Base-by-base conservation (phyloP, 768 basidiomycete species). In the Podaxis sp. region DNA sequence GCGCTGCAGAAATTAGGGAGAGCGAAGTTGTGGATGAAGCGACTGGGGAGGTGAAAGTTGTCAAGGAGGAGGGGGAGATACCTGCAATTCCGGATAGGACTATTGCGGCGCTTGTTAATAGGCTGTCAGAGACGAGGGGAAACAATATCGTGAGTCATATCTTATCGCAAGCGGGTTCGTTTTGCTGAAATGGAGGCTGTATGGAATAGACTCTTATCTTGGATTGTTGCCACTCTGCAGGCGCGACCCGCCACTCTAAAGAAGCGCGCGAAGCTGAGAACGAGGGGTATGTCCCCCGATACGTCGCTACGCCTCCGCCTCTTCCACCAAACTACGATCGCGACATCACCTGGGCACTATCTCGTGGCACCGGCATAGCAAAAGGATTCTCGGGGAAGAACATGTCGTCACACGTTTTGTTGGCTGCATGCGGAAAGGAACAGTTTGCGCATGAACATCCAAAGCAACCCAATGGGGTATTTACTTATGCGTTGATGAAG, bases 211-310 rank as follows among this genome's bases (percentile, higher is more conserved):
- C 77, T 11, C 68, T 83, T 15, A 78, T 83, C 51, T 70, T 83
- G 5, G 82, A 82, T 58, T 82, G 82, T 52, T 83, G 82, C 65
- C 71, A 75, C 65, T 79, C 82, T 4, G 78, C 71, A 0, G 77
- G 79, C 0, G 70, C 76, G 9, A 75, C 70, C 11, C 73, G 80
- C 12, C 30, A 54, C 33, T 22, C 8, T 3, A 42, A 53, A 7
- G 49, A 52, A 19, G 17, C 51, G 2, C 11, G 15, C 15, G 12
- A 44, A 30, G 46, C n/a, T 8, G 63, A n/a, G 7, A 44, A 48
- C 39, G 58, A 64, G 1, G 57, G 56, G 6, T 68, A 66, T 40
- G 61, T 69, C 15, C 61, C 70, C 24, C 73, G 76, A 26, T 67
- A 65, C 30, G 68, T 75, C 9, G 24, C 56, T 12, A 66, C 71